Base-by-base conservation (phyloP, 129 eudicot genomes). In the sunflower (Helianthus annuus) region DNA sequence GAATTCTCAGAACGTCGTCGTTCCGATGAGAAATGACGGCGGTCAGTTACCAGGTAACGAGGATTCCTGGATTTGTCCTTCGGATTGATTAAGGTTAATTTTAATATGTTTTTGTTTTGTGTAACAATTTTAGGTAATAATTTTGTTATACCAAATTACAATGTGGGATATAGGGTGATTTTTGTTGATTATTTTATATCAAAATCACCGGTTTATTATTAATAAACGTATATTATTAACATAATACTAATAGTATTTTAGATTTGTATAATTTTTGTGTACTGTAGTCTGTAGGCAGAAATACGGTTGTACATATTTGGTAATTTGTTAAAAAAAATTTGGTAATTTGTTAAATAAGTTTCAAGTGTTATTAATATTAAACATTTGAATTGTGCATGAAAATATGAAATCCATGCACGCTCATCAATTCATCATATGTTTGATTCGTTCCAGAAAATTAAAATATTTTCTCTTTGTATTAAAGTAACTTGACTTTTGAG, bases 61-160 rank as follows among this genome's bases (percentile, higher is more conserved):
- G 51, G 87, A 79, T 68, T 77, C 89, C n/a, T 82, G 93, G 89
- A 82, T 71, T 68, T 78, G 80, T 72, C 77, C 88, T 68, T 83
- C 88, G 49, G 84, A 77, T 77, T 84, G 76, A 71, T 57, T 64
- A 78, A 64, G 19, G 57, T 64, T 49, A 14, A 32, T 61, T 48
- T 63, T 22, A 32, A 61, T 60, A 46, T 69, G 38, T 57, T 54
- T 66, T 44, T 8, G 46, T 4, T 66, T 66, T 66, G 15, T 70
- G 77, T 78, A 71, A 71, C 72, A 70, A 42, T 61, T 70, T 48
- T 76, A 17, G 34, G 13, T 51, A 17, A 70, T 14, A 38, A 5
- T 13, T 49, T 66, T 66, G 55, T 17, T 52, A 51, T 70, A 63
- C 39, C 49, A 24, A 51, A 70, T 54, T 49, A 64, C 16, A 78